Conservation (phyloP, 2,329 filamentous ascomycete species). For the Venturia oleaginea region DNA sequence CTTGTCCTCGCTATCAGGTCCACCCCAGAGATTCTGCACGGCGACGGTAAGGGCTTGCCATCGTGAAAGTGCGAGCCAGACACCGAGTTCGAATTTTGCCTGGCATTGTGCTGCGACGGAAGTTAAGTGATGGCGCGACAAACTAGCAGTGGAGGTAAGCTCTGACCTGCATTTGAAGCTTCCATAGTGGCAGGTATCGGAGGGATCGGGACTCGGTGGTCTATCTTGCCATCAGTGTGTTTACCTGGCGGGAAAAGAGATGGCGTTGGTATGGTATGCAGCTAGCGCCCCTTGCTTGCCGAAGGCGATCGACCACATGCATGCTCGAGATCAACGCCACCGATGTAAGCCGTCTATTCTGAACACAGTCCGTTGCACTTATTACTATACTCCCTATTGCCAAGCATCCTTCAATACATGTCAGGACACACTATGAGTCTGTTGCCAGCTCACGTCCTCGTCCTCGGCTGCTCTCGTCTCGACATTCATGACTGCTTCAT, state of each 20-base stretch:
- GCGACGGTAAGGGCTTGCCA: slow-evolving; percentile 86
- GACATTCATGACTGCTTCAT: not conserved
- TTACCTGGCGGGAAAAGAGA: not conserved
- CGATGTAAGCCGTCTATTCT: not conserved
- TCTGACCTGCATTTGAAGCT: slow-evolving; percentile 1
- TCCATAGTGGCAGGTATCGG: not conserved
- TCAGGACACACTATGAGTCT: not conserved
- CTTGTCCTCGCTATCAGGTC: slow-evolving; percentile 73
- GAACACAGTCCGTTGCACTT: not conserved
- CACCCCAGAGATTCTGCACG: slow-evolving; percentile 81
- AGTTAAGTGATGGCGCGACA: not conserved
- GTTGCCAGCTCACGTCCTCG: not conserved
- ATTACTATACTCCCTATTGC: not conserved
- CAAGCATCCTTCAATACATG: not conserved
- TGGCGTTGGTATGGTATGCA: not conserved
- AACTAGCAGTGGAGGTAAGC: not conserved
- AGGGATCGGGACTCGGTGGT: not conserved
- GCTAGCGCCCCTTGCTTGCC: not conserved
- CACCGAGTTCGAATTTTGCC: slow-evolving; percentile 61
- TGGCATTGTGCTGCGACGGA: slow-evolving; percentile 9
- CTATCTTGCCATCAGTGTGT: not conserved
- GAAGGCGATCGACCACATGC: not conserved
- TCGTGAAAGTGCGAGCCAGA: slow-evolving; percentile 74
- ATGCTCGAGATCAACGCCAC: not conserved
- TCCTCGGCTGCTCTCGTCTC: not conserved